Evolutionary conservation across 2,329 filamentous ascomycete genomes (phyloP), one percentile per base, ranked within the genome.

Genomic region (Alternaria sp.): DNA sequence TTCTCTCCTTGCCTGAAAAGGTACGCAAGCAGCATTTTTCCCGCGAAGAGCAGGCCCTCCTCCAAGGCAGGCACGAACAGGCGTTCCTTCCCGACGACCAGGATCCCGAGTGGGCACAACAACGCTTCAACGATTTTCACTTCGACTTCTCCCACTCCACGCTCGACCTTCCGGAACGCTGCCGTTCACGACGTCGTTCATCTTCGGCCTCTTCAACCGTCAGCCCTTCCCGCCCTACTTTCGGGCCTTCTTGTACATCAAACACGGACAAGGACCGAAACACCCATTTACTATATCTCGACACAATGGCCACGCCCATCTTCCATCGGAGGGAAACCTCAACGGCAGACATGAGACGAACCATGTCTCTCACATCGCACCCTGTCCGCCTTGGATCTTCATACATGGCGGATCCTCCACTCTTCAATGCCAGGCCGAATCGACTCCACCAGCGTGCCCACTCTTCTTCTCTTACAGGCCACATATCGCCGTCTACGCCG

Each of bases 11-110:
- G 45, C 91, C 92, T 19, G 88, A 91, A 66, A 93, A 93, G 79
- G 85, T 93, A 67, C 89, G 88, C 74, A 87, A 88, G 67, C 88
- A 87, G 67, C 87, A 91, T 65, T 90, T 93, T 77, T 90, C 89
- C 23, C 84, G 83, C 52, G 90, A 93, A 78, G 92, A 96, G 80
- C 90, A 91, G 70, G 81, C 86, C 46, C 79, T 89, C 61, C 83
- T 90, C 59, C 86, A 86, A 44, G 63, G 50, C 66, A 63, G 68
- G 69, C 67, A 70, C 63, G 61, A 70, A 46, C 70, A 69, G 57
- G 63, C 65, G 44, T 50, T 59, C 64, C 61, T 67, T 60, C 56
- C 62, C 36, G 55, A 61, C 59, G 52, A 65, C 50, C 57, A 54
- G 50, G 49, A 62, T 30, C 50, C 47, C 40, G 62, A 74, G 52